Evolutionary conservation across 805 yeast genomes (phyloP).

Genomic region (Lipomyces spencermartinsiae): DNA sequence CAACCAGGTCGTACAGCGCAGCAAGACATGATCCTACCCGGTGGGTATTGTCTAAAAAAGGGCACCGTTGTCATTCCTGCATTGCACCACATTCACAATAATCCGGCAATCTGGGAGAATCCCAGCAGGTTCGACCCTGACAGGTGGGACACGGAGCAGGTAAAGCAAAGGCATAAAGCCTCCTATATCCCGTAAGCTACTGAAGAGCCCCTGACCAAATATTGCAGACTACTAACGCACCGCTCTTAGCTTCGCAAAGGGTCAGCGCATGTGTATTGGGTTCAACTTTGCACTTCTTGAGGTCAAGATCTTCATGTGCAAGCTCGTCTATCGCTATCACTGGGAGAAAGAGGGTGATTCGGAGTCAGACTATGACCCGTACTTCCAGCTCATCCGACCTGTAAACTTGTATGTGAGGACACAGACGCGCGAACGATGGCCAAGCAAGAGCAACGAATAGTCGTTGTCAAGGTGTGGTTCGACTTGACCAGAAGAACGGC

Average conservation of each 20-base stretch:
- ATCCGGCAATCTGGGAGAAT: neutral
- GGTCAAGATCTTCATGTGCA: neutral
- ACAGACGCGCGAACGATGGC: neutral
- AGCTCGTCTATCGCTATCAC: neutral
- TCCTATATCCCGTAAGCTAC: too few relatives aligned
- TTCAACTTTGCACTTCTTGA: neutral
- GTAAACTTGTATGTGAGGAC: neutral
- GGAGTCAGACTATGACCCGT: neutral
- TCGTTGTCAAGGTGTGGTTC: too few relatives aligned
- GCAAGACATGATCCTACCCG: neutral
- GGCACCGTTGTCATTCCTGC: neutral
- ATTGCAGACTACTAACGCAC: too few relatives aligned
- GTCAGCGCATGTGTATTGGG: constrained; percentile 1
- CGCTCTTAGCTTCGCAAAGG: neutral
- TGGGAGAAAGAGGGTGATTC: neutral
- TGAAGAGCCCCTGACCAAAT: too few relatives aligned
- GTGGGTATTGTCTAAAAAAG: neutral
- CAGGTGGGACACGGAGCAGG: neutral
- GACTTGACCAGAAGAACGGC: too few relatives aligned
- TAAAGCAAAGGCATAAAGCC: too few relatives aligned
- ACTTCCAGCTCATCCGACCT: constrained; percentile 1
- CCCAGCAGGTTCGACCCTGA: neutral
- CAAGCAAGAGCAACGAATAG: neutral
- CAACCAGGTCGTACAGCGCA: neutral
- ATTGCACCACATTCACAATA: neutral